Base-by-base conservation (phyloP, 1,139 yeast species). In the Saccharomycopsis hybrid region DNA sequence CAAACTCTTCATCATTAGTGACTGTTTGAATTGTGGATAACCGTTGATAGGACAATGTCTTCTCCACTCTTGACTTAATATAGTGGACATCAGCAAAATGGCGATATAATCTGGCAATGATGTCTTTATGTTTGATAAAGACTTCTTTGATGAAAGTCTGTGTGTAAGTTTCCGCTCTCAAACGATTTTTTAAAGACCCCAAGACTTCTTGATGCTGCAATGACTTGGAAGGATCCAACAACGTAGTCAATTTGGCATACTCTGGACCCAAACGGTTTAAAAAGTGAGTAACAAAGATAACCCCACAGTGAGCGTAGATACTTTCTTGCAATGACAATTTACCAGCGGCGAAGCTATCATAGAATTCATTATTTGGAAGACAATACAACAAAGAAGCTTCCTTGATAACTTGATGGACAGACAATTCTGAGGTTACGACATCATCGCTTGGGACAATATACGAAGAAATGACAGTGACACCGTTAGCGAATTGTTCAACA, bases 321-420 rank as follows among this genome's bases (percentile, higher is more conserved):
- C 92, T 80, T 69, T 92, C 97, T 69, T 92, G 98, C 60, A 94
- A 80, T 1, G 97, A 89, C 66, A 90, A 77, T 58, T 82, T 82
- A 51, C 94, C 86, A 52, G 74, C 68, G 56, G 85, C 82, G 64
- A 90, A 90, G 54, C 82, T 75, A 49, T 77, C 74, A 60, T 83
- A 85, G 74, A 90, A 90, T 60, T 78, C 76, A 62, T 88, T 87
- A 67, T 85, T 85, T 44, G 98, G 98, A 58, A 92, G 78, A 62
- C 96, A 87, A 68, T 86, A 92, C 59, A 92, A 74, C 61, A 92
- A 76, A 4, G 97, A 88, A 41, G 96, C 96, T 68, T 92, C 98
- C 70, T 88, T 89, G 62, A 87, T 85, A 57, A 92, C 86, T 71
- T 92, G 98, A 67, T 83, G 84, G 57, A 90, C 83, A 32, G 95